Evolutionary conservation across 306 rosid genomes (phyloP).

Genomic region (Citrullus amarus): DNA sequence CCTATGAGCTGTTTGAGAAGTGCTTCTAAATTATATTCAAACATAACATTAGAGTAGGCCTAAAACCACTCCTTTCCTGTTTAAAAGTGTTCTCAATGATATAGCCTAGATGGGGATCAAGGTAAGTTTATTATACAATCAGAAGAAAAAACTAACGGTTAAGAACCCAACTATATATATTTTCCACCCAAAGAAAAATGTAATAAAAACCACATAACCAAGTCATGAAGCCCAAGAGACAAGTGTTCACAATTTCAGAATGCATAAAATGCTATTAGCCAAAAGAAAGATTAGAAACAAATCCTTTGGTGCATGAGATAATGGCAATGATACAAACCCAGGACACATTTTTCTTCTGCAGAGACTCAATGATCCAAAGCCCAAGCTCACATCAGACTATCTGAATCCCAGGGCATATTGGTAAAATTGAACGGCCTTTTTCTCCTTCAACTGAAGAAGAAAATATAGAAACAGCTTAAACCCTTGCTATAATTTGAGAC

Average conservation of each 20-base stretch:
- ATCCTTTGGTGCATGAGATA: not conserved
- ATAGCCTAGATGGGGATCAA: not conserved
- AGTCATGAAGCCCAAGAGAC: not conserved
- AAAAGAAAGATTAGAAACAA: not conserved
- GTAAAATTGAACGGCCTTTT: not conserved
- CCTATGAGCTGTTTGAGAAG: no score
- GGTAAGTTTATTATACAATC: not conserved
- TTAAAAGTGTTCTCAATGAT: not conserved
- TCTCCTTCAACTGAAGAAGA: no score
- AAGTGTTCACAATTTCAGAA: not conserved
- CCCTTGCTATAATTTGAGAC: not conserved
- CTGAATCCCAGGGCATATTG: not conserved
- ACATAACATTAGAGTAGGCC: no score
- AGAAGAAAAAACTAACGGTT: not conserved
- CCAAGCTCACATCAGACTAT: not conserved
- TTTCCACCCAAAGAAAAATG: not conserved
- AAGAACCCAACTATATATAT: not conserved
- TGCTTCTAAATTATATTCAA: no score
- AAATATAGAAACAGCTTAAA: not conserved
- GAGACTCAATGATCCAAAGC: not conserved
- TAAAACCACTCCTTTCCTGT: no score
- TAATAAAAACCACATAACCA: not conserved
- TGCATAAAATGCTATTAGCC: not conserved
- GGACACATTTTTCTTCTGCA: not conserved
- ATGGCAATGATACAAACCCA: not conserved